Evolutionary conservation across 495 filamentous ascomycete species (phyloP).

Genomic region (Hypomontagnella monticulosa): DNA sequence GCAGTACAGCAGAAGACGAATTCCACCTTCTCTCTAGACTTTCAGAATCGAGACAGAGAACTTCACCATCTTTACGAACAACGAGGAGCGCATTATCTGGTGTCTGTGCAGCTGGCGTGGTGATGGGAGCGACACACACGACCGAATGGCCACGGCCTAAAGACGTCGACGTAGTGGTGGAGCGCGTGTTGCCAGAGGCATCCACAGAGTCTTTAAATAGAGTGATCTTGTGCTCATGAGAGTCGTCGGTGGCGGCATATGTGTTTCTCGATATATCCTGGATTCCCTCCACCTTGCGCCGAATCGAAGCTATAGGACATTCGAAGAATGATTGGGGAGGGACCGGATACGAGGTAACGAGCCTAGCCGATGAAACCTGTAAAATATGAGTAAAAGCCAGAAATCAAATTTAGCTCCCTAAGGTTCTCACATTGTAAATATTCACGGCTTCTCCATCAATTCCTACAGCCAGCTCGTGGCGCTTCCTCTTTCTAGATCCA

Average conservation of each 20-base stretch:
- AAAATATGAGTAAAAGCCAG: conserved; percentile 31
- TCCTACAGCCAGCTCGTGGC: conserved; percentile 81
- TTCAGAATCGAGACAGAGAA: conserved; percentile 53
- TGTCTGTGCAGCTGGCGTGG: neutral
- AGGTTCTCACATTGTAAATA: conserved; percentile 80
- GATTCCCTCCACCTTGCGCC: conserved; percentile 63
- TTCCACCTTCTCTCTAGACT: conserved; percentile 54
- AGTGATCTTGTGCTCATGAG: conserved; percentile 53
- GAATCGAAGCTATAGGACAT: conserved; percentile 78
- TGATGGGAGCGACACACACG: conserved; percentile 36
- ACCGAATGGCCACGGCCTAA: conserved; percentile 33
- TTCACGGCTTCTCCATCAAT: conserved; percentile 92
- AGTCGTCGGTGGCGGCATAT: conserved; percentile 65
- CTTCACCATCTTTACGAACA: conserved; percentile 51
- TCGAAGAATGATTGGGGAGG: conserved; percentile 83
- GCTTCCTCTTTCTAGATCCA: conserved; percentile 82
- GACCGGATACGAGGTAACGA: conserved; percentile 85
- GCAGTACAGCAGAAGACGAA: conserved; percentile 45
- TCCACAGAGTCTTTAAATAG: conserved; percentile 69
- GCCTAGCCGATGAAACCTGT: conserved; percentile 80
- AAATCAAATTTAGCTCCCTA: neutral
- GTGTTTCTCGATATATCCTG: conserved; percentile 73
- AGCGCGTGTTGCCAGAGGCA: conserved; percentile 65
- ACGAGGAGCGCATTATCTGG: conserved; percentile 46
- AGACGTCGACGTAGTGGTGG: conserved; percentile 39